These are phyloP conservation scores for Linum usitatissimum DNA, from an alignment of 345 rosid genomes.

Conservation along the genomic window DNA sequence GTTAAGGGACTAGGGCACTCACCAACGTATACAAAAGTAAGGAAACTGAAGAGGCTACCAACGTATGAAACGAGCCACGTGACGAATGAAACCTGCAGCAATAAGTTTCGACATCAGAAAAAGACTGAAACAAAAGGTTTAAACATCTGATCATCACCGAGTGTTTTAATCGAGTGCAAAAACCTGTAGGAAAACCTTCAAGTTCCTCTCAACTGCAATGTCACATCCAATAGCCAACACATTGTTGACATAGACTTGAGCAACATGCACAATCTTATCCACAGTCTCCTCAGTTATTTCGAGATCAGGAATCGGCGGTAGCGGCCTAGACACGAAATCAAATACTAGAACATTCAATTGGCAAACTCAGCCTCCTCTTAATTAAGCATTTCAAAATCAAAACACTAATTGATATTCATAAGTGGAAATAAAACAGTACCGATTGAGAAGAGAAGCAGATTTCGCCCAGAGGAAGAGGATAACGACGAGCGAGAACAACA, in stretches of 20 bases:
- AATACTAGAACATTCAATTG: background rate
- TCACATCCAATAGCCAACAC: slow-evolving; percentile 57
- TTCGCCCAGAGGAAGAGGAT: slow-evolving; percentile 94
- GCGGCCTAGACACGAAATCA: slow-evolving; percentile 41
- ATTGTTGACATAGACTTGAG: slow-evolving; percentile 43
- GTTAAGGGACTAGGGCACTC: slow-evolving; percentile 18
- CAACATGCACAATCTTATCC: slow-evolving; percentile 33
- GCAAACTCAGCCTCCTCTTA: background rate
- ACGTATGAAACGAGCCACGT: slow-evolving; percentile 52
- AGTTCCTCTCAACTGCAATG: slow-evolving; percentile 53
- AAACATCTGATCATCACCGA: background rate
- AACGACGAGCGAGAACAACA: slow-evolving; percentile 52
- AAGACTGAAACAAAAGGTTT: background rate
- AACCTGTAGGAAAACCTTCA: slow-evolving; percentile 63
- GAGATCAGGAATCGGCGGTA: slow-evolving; percentile 82
- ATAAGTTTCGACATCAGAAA: background rate
- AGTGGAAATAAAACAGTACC: slow-evolving; percentile 30
- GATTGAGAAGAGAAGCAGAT: slow-evolving; percentile 86
- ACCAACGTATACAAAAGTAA: slow-evolving; percentile 77
- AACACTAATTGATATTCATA: background rate
- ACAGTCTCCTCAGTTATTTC: slow-evolving; percentile 70
- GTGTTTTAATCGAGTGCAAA: background rate
- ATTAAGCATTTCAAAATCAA: background rate
- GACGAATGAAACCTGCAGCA: slow-evolving; percentile 39
- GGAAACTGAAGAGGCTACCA: slow-evolving; percentile 63